Percentiles rank a stretch among this genome's conserved stretches.
These are phyloP conservation scores for Petasospora rhodanensis DNA, from an alignment of 1,139 yeast species.

Conservation along the genomic window DNA sequence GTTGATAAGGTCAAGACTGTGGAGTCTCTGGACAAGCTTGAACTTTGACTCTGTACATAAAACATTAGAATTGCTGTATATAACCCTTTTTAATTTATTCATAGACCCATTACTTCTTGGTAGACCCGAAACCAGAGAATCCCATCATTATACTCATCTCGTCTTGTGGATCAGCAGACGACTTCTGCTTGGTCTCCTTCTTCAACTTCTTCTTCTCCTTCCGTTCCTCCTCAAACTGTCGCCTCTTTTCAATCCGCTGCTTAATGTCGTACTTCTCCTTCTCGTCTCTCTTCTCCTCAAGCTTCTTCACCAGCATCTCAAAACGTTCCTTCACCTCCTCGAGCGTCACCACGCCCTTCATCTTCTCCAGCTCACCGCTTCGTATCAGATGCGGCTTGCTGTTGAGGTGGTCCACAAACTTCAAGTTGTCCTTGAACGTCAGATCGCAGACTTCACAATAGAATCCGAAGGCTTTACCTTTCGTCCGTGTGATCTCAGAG, in stretches of 20 bases:
- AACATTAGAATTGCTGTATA: not conserved
- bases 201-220: conserved; percentile 26
- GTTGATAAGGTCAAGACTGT: conserved; percentile 39
- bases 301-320: conserved; percentile 21
- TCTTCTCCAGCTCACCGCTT: conserved; percentile 33
- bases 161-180: conserved; percentile 17
- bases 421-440: conserved; percentile 76
- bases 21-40: conserved; percentile 19
- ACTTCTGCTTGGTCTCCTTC: conserved; percentile 15
- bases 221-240: conserved; percentile 38
- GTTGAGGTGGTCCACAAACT: conserved; percentile 79
- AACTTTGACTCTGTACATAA: conserved; percentile 2
- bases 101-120: conserved; percentile 25
- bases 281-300: conserved; percentile 11
- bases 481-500: conserved; percentile 36
- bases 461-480: conserved; percentile 73
- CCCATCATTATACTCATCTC: conserved; percentile 54
- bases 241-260: conserved; percentile 41
- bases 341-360: conserved; percentile 31
- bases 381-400: conserved; percentile 53
- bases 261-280: conserved; percentile 36
- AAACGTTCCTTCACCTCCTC: conserved; percentile 32
- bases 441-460: conserved; percentile 75
- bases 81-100: conserved; percentile 1
- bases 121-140: conserved; percentile 43